Evolutionary conservation across 1,139 yeast species (phyloP), one percentile per base, ranked within the genome.

Genomic region (Yamadazyma epiphylla): DNA sequence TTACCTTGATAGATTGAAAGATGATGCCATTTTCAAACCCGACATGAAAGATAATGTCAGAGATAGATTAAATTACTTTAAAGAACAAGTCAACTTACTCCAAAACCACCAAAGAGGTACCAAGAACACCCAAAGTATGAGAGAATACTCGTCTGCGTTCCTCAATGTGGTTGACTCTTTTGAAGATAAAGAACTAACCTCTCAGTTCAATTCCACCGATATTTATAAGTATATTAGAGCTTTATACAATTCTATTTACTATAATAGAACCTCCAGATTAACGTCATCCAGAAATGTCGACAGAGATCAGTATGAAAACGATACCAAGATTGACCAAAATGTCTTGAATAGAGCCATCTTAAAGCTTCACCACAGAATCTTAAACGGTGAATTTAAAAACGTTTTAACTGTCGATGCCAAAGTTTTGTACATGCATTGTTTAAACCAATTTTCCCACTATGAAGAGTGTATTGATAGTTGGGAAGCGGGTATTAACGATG

Each of bases 401-500:
- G 46, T 53, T 13, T 42, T 63, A 25, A 39, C 45, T 21, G 41
- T 45, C 13, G 42, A 42, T 12, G 42, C 48, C 13, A 38, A 60
- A 25, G 45, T 43, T 32, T 42, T 38, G 22, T 50, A 53, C 28
- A 49, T 56, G 39, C 57, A 45, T 39, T 55, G 63, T 34, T 59
- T 62, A 66, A 49, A 45, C 22, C 72, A 65, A 42, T 64, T 53
- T 42, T 54, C 51, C 33, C 50, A 60, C 32, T 46, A 55, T 32
- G 45, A 55, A 7, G 71, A 66, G 39, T 51, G 62, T 46, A 48
- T 66, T 27, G 55, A 52, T 34, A 48, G 60, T 32, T 68, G 74
- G 74, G 74, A 68, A 46, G 43, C 46, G 15, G 73, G 73, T 5
- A 66, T 67, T 27, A 60, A 56, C 38, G 59, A 59, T 38, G 43